These are phyloP conservation scores for Yamadazyma membranifaciens DNA, from an alignment of 1,139 yeast species.

Conservation along the genomic window DNA sequence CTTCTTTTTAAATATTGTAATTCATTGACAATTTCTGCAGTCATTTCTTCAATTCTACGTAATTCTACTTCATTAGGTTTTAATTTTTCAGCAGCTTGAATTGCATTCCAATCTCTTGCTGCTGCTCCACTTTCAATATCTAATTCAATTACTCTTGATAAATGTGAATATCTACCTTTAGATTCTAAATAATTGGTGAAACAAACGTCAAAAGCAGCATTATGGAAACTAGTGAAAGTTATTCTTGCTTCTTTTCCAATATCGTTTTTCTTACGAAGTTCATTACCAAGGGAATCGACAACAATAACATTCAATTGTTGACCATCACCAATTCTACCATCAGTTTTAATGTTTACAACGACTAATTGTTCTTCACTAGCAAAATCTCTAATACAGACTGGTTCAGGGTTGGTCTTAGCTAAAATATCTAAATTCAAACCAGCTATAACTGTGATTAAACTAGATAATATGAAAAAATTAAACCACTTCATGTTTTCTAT, in stretches of 20 bases:
- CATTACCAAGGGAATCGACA: slow-evolving; percentile 68
- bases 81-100: slow-evolving; percentile 89
- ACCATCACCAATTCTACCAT: slow-evolving; percentile 81
- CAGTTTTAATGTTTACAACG: slow-evolving; percentile 72
- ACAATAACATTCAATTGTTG: slow-evolving; percentile 66
- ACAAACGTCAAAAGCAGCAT: slow-evolving; percentile 88
- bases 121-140: slow-evolving; percentile 95
- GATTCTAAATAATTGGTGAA: slow-evolving; percentile 64
- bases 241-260: slow-evolving; percentile 64
- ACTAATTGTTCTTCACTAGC: slow-evolving; percentile 81
- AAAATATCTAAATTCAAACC: slow-evolving; percentile 43
- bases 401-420: slow-evolving; percentile 35
- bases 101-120: slow-evolving; percentile 96
- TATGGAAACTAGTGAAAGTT: slow-evolving; percentile 80
- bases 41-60: slow-evolving; percentile 78
- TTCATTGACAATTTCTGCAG: slow-evolving; percentile 75
- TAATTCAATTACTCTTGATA: slow-evolving; percentile 70
- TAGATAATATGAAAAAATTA: slow-evolving; percentile 12
- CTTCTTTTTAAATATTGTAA: slow-evolving; percentile 79
- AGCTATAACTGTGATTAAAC: slow-evolving; percentile 21
- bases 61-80: slow-evolving; percentile 90
- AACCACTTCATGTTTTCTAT: slow-evolving; percentile 2
- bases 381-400: slow-evolving; percentile 83
- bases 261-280: slow-evolving; percentile 64
- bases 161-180: slow-evolving; percentile 30